Evolutionary conservation across 2,329 filamentous ascomycete genomes (phyloP).

Genomic region (Graphium sp.): DNA sequence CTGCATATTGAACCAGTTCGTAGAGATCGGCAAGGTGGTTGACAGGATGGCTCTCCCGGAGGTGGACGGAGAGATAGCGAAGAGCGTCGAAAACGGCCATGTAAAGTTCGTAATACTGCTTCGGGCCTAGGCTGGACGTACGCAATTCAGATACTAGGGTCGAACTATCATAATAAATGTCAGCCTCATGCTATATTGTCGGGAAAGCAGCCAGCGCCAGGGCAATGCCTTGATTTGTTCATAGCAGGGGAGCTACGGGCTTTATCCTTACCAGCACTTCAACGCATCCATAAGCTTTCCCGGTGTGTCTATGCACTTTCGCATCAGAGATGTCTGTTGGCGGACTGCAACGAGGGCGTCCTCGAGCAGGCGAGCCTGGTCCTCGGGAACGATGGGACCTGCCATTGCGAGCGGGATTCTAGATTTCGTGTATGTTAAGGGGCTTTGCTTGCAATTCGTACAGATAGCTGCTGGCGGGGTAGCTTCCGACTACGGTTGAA

Average conservation of each 20-base stretch:
- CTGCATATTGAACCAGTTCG: conserved; percentile 93
- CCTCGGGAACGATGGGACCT: conserved; percentile 50
- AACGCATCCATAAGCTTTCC: conserved; percentile 99
- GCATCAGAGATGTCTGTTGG: conserved; percentile 94
- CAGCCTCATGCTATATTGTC: conserved; percentile 4
- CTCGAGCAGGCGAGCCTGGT: conserved; percentile 85
- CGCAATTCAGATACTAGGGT: conserved; percentile 96
- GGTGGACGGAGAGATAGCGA: conserved; percentile 87
- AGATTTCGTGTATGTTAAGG: too few relatives aligned
- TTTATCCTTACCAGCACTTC: conserved; percentile 93
- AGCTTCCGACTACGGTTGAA: too few relatives aligned
- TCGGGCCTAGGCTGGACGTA: conserved; percentile 91
- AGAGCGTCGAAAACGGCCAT: conserved; percentile 98
- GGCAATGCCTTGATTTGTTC: neutral
- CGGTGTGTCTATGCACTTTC: conserved; percentile 89
- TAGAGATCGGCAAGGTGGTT: conserved; percentile 97
- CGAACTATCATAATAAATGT: conserved; percentile 40
- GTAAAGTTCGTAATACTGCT: conserved; percentile 99
- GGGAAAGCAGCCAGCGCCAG: neutral
- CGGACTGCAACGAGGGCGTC: conserved; percentile 93
- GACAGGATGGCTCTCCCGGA: conserved; percentile 91
- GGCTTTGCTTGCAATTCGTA: too few relatives aligned
- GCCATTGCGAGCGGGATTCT: conserved; percentile 23
- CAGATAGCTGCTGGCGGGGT: too few relatives aligned
- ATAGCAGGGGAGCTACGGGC: neutral